Evolutionary conservation across 441 rosid genomes (phyloP).

Genomic region (Melastoma candidum): DNA sequence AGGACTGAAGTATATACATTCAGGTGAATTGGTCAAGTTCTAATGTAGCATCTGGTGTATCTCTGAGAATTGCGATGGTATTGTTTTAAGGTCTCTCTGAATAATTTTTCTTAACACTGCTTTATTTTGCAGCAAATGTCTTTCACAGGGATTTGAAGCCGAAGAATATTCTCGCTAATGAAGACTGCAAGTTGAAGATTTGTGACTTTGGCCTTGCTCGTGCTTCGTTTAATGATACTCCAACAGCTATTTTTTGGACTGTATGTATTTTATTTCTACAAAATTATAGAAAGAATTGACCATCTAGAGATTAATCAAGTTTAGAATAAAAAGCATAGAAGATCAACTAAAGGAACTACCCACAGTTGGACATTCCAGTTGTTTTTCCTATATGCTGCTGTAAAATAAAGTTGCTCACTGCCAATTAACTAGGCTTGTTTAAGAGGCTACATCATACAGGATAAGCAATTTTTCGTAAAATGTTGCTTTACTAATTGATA

Average conservation of each 20-base stretch:
- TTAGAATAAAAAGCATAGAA: too few species aligned
- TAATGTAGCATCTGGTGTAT: too few species aligned
- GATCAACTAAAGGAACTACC: background rate
- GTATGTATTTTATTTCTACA: background rate
- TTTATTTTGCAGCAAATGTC: constrained; percentile 8
- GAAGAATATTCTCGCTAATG: constrained; percentile 7
- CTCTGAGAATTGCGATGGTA: background rate
- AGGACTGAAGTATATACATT: constrained; percentile 4
- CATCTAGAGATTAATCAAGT: too few species aligned
- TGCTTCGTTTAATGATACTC: constrained; percentile 6
- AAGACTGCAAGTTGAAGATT: constrained; percentile 4
- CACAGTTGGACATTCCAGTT: constrained; percentile 4
- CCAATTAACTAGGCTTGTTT: constrained; percentile 1
- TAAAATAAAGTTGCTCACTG: too few species aligned
- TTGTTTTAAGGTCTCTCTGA: background rate
- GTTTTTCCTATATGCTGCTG: background rate
- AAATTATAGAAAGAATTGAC: too few species aligned
- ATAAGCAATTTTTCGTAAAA: background rate
- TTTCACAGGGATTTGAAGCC: constrained; percentile 7
- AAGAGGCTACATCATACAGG: background rate
- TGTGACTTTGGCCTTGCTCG: constrained; percentile 10
- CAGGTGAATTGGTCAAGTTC: background rate
- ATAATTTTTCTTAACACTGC: background rate
- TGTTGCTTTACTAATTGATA: background rate
- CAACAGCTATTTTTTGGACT: constrained; percentile 9